Conservation (phyloP, 2,329 filamentous ascomycete genomes). For the Fonsecaea nubica region DNA sequence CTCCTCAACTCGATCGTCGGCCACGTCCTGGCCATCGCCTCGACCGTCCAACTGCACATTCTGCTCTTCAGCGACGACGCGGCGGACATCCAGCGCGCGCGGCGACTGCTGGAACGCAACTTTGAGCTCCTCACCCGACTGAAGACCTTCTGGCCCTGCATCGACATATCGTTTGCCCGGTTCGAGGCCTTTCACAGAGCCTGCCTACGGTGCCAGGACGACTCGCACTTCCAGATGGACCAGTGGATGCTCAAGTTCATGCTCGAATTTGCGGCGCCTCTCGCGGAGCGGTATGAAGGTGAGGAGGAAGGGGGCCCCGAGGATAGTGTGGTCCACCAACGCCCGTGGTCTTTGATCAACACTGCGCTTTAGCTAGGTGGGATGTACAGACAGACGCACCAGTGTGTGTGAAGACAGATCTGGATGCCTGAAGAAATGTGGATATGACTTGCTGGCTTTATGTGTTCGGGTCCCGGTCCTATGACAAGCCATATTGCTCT, state of each 20-base stretch:
- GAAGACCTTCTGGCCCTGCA: conserved; percentile 51
- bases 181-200: conserved; percentile 53
- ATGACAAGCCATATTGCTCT: too few relatives aligned
- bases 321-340: background rate
- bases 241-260: conserved; percentile 52
- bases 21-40: conserved; percentile 56
- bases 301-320: background rate
- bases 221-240: conserved; percentile 49
- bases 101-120: conserved; percentile 51
- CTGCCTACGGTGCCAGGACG: conserved; percentile 48
- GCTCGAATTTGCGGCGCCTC: conserved; percentile 34
- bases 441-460: too few relatives aligned
- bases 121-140: conserved; percentile 54
- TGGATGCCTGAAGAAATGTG: too few relatives aligned
- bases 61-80: conserved; percentile 53
- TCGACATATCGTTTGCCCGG: conserved; percentile 49
- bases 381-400: background rate
- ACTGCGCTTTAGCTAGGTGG: background rate
- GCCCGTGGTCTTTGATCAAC: conserved; percentile 6
- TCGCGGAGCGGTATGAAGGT: conserved; percentile 31
- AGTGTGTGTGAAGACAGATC: too few relatives aligned
- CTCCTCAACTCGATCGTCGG: conserved; percentile 55
- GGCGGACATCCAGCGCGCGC: conserved; percentile 46
- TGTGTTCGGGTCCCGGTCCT: too few relatives aligned
- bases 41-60: conserved; percentile 56